phyloP scores from a whole-genome alignment of 2,329 filamentous ascomycete genomes.

The Aciculosporium take region DNA sequence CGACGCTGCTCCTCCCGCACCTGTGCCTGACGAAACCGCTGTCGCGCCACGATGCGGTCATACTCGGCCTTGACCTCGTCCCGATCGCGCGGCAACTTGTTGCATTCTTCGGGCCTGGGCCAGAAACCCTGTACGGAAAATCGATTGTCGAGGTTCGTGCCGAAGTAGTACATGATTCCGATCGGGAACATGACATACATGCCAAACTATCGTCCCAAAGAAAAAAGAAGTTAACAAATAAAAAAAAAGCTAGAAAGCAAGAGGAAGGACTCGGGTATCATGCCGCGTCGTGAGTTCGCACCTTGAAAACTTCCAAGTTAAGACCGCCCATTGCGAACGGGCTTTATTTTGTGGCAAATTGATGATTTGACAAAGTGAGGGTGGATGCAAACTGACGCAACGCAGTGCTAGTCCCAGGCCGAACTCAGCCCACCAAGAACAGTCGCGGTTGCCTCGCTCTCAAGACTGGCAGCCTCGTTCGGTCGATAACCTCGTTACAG shows the following conservation, averaged over 20 bases:
- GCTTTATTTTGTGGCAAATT: conserved; percentile 11
- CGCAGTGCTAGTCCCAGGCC: background rate
- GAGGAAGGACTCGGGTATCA: background rate
- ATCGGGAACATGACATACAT: conserved; percentile 99
- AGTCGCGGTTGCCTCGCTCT: background rate
- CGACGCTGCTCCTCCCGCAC: conserved; percentile 21
- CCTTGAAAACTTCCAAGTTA: conserved; percentile 93
- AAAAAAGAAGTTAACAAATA: background rate
- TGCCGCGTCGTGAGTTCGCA: conserved; percentile 22
- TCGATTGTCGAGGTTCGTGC: conserved; percentile 87
- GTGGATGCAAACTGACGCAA: background rate
- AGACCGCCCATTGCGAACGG: conserved; percentile 52
- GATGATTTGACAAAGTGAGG: background rate
- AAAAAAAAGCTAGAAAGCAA: background rate
- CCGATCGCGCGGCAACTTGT: conserved; percentile 60
- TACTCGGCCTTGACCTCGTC: conserved; percentile 78
- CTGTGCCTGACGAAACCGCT: conserved; percentile 60
- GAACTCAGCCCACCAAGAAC: background rate
- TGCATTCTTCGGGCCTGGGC: conserved; percentile 67
- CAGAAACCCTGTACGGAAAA: conserved; percentile 88
- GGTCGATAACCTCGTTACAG: conserved; percentile 10
- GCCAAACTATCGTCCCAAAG: conserved; percentile 55
- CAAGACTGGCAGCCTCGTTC: background rate
- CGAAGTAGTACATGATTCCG: conserved; percentile 99
- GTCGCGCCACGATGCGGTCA: conserved; percentile 48